Evolutionary conservation across 108 stramenopile species (phyloP).

Genomic region (Parietichytrium sp.): DNA sequence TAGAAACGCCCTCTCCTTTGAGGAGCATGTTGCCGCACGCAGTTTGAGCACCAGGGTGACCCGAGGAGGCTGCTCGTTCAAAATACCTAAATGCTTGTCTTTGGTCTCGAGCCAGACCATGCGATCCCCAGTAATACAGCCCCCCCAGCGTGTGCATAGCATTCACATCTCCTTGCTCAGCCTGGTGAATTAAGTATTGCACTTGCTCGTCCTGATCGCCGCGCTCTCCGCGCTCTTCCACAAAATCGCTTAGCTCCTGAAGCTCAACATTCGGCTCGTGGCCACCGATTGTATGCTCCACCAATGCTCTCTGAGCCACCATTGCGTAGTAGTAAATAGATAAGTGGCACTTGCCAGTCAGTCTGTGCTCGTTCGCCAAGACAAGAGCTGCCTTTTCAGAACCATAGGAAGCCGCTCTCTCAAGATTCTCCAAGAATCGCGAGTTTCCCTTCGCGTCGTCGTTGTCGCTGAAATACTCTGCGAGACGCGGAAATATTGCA

Average conservation of each 20-base stretch:
- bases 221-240: constrained; percentile 27
- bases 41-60: constrained; percentile 38
- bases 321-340: not conserved
- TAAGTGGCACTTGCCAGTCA: not conserved
- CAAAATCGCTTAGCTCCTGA: not conserved
- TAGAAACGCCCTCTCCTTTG: constrained; percentile 48
- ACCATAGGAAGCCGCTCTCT: not conserved
- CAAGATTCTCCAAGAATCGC: not conserved
- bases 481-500: too few species aligned
- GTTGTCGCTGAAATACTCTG: too few species aligned
- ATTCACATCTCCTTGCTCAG: constrained; percentile 42
- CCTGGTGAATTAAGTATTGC: constrained; percentile 30
- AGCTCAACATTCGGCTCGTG: not conserved
- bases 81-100: constrained; percentile 40
- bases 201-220: constrained; percentile 47
- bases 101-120: constrained; percentile 49
- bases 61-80: constrained; percentile 39
- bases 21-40: constrained; percentile 46
- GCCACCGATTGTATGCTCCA: not conserved
- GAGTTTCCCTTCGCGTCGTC: too few species aligned
- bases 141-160: constrained; percentile 44
- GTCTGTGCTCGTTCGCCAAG: not conserved
- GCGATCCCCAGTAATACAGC: constrained; percentile 51
- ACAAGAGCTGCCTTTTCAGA: not conserved
- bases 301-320: not conserved